These are phyloP conservation scores for Salvia miltiorrhiza DNA, from an alignment of 257 asterid genomes.

Conservation along the genomic window DNA sequence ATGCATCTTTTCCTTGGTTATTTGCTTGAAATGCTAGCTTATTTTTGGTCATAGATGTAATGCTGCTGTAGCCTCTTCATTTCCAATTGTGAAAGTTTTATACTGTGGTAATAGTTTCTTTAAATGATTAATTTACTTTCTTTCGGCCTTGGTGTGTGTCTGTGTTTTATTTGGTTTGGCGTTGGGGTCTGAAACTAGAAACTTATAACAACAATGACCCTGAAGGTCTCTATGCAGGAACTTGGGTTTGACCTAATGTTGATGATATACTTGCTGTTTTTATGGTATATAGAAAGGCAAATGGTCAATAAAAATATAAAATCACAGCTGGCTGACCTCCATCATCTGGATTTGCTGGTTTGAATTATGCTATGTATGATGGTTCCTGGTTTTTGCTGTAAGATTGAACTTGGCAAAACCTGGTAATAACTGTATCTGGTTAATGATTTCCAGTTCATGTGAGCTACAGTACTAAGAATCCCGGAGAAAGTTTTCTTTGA, in stretches of 20 bases:
- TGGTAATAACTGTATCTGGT: neutral
- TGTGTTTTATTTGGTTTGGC: neutral
- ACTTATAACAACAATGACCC: neutral
- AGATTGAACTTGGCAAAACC: neutral
- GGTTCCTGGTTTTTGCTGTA: neutral
- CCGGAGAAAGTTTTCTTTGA: neutral
- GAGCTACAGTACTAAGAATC: neutral
- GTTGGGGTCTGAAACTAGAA: neutral
- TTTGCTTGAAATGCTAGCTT: slow-evolving; percentile 2
- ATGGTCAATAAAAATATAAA: neutral
- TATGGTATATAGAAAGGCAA: neutral
- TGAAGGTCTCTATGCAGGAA: neutral
- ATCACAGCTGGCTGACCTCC: slow-evolving; percentile 1
- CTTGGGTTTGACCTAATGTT: neutral
- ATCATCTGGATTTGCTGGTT: neutral
- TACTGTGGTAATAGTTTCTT: slow-evolving; percentile 1
- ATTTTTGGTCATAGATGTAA: neutral
- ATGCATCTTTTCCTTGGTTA: slow-evolving; percentile 10
- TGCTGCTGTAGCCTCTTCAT: neutral
- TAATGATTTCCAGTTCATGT: neutral
- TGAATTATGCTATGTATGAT: neutral
- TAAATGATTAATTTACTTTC: neutral
- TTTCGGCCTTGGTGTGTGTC: neutral
- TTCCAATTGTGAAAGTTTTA: neutral
- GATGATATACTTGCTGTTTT: neutral